Evolutionary conservation across 768 basidiomycete species (phyloP), one percentile per base, ranked within the genome.

Genomic region (Lentinus tigrinus): DNA sequence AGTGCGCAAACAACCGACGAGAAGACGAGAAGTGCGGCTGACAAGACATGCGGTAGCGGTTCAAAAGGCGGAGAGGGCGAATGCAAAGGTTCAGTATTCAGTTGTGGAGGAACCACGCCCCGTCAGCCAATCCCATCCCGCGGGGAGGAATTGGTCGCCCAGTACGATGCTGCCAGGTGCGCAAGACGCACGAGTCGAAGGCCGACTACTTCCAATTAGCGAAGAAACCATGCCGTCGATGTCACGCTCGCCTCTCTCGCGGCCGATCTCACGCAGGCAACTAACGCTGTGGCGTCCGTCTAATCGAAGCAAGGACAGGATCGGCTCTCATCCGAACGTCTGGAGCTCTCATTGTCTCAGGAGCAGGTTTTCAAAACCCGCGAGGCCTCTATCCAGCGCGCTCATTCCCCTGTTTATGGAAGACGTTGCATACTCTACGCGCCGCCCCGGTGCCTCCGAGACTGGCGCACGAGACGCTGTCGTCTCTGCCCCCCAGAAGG

Each of bases 91-190:
- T n/a, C n/a, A n/a, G n/a, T n/a, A n/a, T n/a, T n/a, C n/a, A n/a
- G n/a, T n/a, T n/a, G n/a, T n/a, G n/a, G n/a, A n/a, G n/a, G n/a
- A n/a, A n/a, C n/a, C n/a, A n/a, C n/a, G n/a, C n/a, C n/a, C n/a
- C n/a, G n/a, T n/a, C n/a, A n/a, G n/a, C n/a, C n/a, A n/a, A n/a
- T n/a, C n/a, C n/a, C n/a, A n/a, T n/a, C n/a, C n/a, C n/a, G n/a
- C n/a, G n/a, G n/a, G n/a, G n/a, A n/a, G n/a, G n/a, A n/a, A n/a
- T n/a, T n/a, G n/a, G n/a, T n/a, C n/a, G n/a, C n/a, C n/a, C 64
- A 74, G 84, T 48, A 83, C 92, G 74, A 74, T 81, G 57, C 77
- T 92, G 17, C 76, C 76, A 3, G 84, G 83, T n/a, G 76, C 73
- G 28, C 36, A 82, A 85, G 52, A 69, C 66, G 10, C 69, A 92